Evolutionary conservation across 2,329 filamentous ascomycete genomes (phyloP).

Genomic region (Knufia petricola): DNA sequence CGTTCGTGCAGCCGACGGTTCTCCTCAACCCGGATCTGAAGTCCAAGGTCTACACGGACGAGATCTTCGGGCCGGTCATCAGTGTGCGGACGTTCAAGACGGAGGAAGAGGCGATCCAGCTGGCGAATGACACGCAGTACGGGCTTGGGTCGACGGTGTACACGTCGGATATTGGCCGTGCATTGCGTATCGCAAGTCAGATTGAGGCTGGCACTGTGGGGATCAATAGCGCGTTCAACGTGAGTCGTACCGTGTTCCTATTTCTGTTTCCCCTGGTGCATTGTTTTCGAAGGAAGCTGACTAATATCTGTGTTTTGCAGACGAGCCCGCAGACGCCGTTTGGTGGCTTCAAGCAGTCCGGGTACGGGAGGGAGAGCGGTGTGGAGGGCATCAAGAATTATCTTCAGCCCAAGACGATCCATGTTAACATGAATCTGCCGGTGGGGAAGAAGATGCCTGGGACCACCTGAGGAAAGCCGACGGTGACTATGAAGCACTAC

Average conservation of each 20-base stretch:
- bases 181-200: conserved; percentile 44
- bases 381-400: conserved; percentile 18
- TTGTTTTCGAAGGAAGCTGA: too few species aligned
- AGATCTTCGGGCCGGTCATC: conserved; percentile 55
- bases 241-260: too few species aligned
- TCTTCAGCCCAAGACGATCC: conserved; percentile 19
- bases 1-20: conserved; percentile 53
- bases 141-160: conserved; percentile 48
- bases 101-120: conserved; percentile 48
- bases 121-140: conserved; percentile 51
- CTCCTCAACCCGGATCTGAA: conserved; percentile 48
- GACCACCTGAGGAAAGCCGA: background rate
- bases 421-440: conserved; percentile 16
- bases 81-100: conserved; percentile 49
- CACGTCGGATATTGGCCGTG: conserved; percentile 54
- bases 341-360: conserved; percentile 54
- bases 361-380: conserved; percentile 47
- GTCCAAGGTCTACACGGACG: conserved; percentile 52
- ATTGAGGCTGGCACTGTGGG: conserved; percentile 63
- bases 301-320: too few species aligned
- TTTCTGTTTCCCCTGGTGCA: too few species aligned
- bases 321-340: conserved; percentile 45
- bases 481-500: too few species aligned
- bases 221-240: conserved; percentile 51
- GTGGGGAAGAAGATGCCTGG: conserved; percentile 1